Conservation (phyloP, 768 basidiomycete genomes). For the Mycena chlorophos region DNA sequence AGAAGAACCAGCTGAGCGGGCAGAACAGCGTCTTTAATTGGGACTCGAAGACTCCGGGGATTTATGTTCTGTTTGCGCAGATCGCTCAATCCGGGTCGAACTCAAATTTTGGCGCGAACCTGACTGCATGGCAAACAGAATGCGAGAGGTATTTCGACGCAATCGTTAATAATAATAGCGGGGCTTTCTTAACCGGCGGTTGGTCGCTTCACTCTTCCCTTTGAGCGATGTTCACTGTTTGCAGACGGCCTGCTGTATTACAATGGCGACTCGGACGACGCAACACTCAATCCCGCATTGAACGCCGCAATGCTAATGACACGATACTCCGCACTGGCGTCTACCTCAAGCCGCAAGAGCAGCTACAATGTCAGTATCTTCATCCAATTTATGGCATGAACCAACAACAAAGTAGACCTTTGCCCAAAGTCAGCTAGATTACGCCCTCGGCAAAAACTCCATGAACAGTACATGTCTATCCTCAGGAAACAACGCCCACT, state of each 20-base stretch:
- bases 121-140: slow-evolving; percentile 64
- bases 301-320: slow-evolving; percentile 83
- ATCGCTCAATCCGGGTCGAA: slow-evolving; percentile 57
- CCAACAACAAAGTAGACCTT: slow-evolving; percentile 48
- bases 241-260: slow-evolving; percentile 81
- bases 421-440: slow-evolving; percentile 76
- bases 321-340: slow-evolving; percentile 74
- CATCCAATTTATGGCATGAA: neutral
- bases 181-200: slow-evolving; percentile 65
- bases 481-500: neutral
- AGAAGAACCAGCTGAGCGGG: slow-evolving; percentile 52
- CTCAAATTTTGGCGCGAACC: slow-evolving; percentile 52
- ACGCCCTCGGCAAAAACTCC: slow-evolving; percentile 84
- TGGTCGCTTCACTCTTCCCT: slow-evolving; percentile 1
- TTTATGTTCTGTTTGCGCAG: slow-evolving; percentile 76
- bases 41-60: slow-evolving; percentile 80
- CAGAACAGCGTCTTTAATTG: slow-evolving; percentile 77
- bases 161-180: slow-evolving; percentile 58
- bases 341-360: slow-evolving; percentile 53
- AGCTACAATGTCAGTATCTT: slow-evolving; percentile 61
- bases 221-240: neutral
- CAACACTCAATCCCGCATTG: slow-evolving; percentile 82
- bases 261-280: slow-evolving; percentile 77
- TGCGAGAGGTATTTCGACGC: slow-evolving; percentile 77
- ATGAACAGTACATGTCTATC: slow-evolving; percentile 65